phyloP scores from a whole-genome alignment of 192 early-diverging fungal species.

The Backusella westeae region DNA sequence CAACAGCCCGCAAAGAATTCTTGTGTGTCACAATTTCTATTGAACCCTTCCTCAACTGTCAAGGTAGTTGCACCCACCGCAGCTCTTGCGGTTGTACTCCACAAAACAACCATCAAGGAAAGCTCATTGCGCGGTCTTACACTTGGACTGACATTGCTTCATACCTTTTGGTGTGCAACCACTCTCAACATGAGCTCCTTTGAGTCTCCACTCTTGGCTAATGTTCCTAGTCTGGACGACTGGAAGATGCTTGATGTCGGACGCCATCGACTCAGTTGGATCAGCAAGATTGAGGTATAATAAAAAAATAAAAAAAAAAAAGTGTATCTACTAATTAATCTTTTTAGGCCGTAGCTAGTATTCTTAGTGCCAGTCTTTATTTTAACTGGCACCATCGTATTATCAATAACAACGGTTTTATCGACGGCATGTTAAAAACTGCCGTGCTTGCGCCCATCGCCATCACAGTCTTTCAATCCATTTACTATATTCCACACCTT shows the following conservation, averaged over 20 bases:
- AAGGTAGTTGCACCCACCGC: slow-evolving; percentile 17
- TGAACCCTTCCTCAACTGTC: slow-evolving; percentile 25
- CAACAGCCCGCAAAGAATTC: not conserved
- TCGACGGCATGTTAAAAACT: slow-evolving; percentile 10
- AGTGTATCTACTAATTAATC: no score
- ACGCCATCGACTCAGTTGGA: slow-evolving; percentile 22
- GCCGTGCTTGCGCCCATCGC: slow-evolving; percentile 14
- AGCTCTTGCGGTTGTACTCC: slow-evolving; percentile 17
- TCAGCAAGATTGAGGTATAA: slow-evolving; percentile 33
- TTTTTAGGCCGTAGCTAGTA: slow-evolving; percentile 12
- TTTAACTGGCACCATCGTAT: slow-evolving; percentile 28
- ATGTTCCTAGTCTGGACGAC: slow-evolving; percentile 6
- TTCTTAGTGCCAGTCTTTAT: slow-evolving; percentile 23
- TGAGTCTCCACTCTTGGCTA: slow-evolving; percentile 20
- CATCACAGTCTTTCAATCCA: slow-evolving; percentile 4
- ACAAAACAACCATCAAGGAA: slow-evolving; percentile 15
- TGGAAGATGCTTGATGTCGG: slow-evolving; percentile 14
- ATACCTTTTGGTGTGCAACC: slow-evolving; percentile 28
- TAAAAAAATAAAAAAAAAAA: not conserved
- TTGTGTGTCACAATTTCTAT: slow-evolving; percentile 18
- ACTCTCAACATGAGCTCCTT: slow-evolving; percentile 25
- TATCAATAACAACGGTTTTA: slow-evolving; percentile 18
- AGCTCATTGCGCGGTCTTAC: slow-evolving; percentile 24
- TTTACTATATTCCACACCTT: slow-evolving; percentile 13
- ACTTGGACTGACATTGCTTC: slow-evolving; percentile 14